Evolutionary conservation across 2,329 filamentous ascomycete species (phyloP), one percentile per base, ranked within the genome.

Genomic region (Diaporthe helianthi): DNA sequence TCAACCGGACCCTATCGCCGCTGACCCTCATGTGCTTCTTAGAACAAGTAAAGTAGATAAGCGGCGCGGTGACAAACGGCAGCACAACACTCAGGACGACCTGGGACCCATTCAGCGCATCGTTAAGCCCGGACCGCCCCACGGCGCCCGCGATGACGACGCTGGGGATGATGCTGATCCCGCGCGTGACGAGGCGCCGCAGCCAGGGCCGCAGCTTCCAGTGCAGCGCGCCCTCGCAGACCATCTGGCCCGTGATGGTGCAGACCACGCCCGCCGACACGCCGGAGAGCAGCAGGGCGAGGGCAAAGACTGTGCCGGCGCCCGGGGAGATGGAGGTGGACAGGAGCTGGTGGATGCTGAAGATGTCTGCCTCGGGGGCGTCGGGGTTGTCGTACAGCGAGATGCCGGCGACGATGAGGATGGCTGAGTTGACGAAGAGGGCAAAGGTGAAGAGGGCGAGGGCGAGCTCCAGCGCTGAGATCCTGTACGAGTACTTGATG

Each of bases 231-330:
- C 44, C 44, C 44, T 47, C 44, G 44, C 44, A 47, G 44, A 47
- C 44, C 44, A 47, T 47, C 44, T 47, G 44, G 44, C 44, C 44
- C 3, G 93, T 88, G 73, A 97, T 96, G 1, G 94, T 97, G 81
- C 93, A 97, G 2, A 97, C 91, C 44, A 97, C 93, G 7, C 93
- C 93, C 0, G 93, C 93, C 0, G 90, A 93, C 15, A 93, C 86
- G 10, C 93, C 93, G 0, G 91, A 94, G 0, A 97, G 86, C 0
- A 97, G 85, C 1, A 97, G 82, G 0, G 93, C 93, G 2, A 97
- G 83, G 0, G 93, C 93, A 72, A 97, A 97, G n/a, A 97, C 83
- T 3, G 92, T 92, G 1, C 93, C 94, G 0, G 93, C 94, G 0
- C 87, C 91, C 3, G 44, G 44, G 44, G 44, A 47, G 44, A 47